A percentile compares a stretch with the other conserved stretches of the same genome.
phyloP scores from a whole-genome alignment of 2,329 filamentous ascomycete species.

The Aureobasidium sp. region DNA sequence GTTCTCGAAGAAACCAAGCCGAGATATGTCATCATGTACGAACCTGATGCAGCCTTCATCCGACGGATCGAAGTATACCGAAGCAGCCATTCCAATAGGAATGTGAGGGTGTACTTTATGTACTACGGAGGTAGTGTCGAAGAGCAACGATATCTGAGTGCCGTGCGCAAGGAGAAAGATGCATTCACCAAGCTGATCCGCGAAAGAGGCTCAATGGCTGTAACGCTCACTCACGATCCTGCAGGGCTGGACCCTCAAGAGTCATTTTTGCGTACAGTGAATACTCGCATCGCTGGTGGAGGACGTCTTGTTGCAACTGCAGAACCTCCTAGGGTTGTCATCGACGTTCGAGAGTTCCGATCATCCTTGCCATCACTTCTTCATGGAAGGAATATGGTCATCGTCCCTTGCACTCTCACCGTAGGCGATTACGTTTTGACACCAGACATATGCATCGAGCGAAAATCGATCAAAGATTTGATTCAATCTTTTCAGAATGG shows the following conservation, averaged over 20 bases:
- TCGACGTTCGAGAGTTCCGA: conserved; percentile 93
- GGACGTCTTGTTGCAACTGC: conserved; percentile 77
- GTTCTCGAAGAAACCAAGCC: conserved; percentile 92
- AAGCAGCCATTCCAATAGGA: conserved; percentile 82
- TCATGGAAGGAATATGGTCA: conserved; percentile 78
- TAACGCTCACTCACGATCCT: conserved; percentile 71
- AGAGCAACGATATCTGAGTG: conserved; percentile 22
- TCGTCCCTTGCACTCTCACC: conserved; percentile 91
- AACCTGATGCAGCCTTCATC: conserved; percentile 91
- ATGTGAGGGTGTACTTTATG: conserved; percentile 90
- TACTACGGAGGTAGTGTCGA: conserved; percentile 70
- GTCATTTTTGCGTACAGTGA: conserved; percentile 86
- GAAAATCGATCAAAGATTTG: conserved; percentile 86
- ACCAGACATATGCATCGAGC: conserved; percentile 85
- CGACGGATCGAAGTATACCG: conserved; percentile 91
- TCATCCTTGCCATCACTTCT: conserved; percentile 86
- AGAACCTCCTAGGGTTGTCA: conserved; percentile 80
- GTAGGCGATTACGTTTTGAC: conserved; percentile 95
- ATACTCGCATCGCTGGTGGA: conserved; percentile 92
- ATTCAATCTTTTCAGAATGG: conserved; percentile 90
- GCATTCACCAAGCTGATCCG: conserved; percentile 91
- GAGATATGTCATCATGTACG: conserved; percentile 97
- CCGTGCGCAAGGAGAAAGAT: conserved; percentile 78
- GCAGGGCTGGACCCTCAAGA: conserved; percentile 77
- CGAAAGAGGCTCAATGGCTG: conserved; percentile 85